A percentile compares a stretch with the other conserved stretches of the same genome.
Conservation (phyloP, 257 asterid genomes). For the Solanum sejunctum region DNA sequence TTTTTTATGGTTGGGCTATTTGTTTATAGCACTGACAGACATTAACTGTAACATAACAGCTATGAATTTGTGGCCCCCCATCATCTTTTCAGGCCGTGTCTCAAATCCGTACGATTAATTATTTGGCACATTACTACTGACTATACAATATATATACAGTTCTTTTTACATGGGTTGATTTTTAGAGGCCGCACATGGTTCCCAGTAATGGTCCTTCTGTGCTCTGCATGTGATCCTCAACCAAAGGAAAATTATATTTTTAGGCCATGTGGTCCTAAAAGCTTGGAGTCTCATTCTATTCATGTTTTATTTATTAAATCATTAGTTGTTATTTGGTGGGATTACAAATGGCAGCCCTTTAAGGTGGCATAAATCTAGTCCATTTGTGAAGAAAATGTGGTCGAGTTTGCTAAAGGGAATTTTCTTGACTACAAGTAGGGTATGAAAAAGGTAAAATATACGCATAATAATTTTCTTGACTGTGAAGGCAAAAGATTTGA, state of each 20-base stretch:
- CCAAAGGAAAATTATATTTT: neutral
- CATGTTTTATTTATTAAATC: neutral
- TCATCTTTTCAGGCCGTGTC: neutral
- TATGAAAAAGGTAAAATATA: no score
- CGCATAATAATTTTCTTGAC: neutral
- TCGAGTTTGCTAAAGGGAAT: neutral
- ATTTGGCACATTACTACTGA: neutral
- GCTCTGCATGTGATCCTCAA: neutral
- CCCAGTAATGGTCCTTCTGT: neutral
- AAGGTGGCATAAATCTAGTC: neutral
- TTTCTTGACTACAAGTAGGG: neutral
- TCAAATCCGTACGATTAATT: neutral
- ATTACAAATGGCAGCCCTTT: neutral
- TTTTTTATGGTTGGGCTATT: slow-evolving; percentile 4
- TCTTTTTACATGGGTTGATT: neutral
- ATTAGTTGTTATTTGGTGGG: neutral
- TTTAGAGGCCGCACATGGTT: neutral
- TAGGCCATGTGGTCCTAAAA: neutral
- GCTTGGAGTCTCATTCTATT: neutral
- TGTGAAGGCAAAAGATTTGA: neutral
- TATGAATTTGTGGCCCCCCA: neutral
- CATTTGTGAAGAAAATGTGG: neutral
- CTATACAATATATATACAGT: neutral
- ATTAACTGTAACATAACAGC: neutral
- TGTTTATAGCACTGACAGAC: neutral